phyloP scores from a whole-genome alignment of 306 rosid species.

The Cucurbita argyrosperma region DNA sequence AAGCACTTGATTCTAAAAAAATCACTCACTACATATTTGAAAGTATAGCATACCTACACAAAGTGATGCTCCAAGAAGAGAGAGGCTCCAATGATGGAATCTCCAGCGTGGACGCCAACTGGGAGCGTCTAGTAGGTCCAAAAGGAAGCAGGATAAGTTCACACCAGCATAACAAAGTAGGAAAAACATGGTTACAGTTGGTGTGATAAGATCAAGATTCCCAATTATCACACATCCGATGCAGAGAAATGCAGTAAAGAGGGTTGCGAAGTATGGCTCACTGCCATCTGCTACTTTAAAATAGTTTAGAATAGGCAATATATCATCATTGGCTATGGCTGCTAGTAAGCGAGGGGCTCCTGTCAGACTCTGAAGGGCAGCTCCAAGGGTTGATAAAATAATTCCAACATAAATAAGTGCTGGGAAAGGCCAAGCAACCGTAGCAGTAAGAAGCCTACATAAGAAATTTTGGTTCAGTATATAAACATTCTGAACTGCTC shows the following conservation, averaged over 20 bases:
- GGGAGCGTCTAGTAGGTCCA: slow-evolving; percentile 98
- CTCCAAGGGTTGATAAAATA: slow-evolving; percentile 94
- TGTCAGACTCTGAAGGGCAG: slow-evolving; percentile 98
- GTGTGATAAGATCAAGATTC: slow-evolving; percentile 99
- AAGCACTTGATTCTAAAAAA: neutral
- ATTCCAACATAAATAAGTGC: slow-evolving; percentile 84
- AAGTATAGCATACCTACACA: slow-evolving; percentile 55
- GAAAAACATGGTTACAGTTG: slow-evolving; percentile 95
- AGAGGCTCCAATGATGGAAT: slow-evolving; percentile 97
- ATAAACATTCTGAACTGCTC: neutral
- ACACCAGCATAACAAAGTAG: slow-evolving; percentile 94
- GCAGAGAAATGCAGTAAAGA: slow-evolving; percentile 82
- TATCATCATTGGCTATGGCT: slow-evolving; percentile 97
- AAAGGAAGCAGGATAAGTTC: slow-evolving; percentile 98
- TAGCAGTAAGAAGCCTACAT: slow-evolving; percentile 92
- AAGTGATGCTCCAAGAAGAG: slow-evolving; percentile 88
- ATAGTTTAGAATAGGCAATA: slow-evolving; percentile 85
- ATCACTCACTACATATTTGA: neutral
- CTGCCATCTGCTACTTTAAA: slow-evolving; percentile 70
- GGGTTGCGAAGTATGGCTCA: slow-evolving; percentile 86
- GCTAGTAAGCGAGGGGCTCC: slow-evolving; percentile 99
- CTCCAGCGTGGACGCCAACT: slow-evolving; percentile 99
- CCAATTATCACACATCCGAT: slow-evolving; percentile 87
- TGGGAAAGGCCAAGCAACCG: slow-evolving; percentile 94
- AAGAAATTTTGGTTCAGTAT: slow-evolving; percentile 10